A percentile compares a stretch with the other conserved stretches of the same genome.
phyloP scores from a whole-genome alignment of 2,329 filamentous ascomycete species.

The Diaporthe sp. region DNA sequence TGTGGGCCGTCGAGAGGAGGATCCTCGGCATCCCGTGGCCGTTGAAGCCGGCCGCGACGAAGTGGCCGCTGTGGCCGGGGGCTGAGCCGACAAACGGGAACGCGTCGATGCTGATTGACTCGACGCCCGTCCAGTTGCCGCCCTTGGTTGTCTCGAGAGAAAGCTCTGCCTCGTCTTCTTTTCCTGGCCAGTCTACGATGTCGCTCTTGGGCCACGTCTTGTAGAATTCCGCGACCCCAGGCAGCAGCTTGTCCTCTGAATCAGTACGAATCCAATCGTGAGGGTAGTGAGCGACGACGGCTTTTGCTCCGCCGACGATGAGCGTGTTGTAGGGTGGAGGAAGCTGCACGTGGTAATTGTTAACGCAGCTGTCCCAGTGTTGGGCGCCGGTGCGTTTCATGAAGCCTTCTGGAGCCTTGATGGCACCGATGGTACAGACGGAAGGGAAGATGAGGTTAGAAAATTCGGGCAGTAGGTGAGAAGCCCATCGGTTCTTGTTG shows the following conservation, averaged over 20 bases:
- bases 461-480: slow-evolving; percentile 42
- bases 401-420: slow-evolving; percentile 49
- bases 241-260: slow-evolving; percentile 47
- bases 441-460: slow-evolving; percentile 40
- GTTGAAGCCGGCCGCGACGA: slow-evolving; percentile 47
- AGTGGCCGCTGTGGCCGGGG: slow-evolving; percentile 46
- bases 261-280: slow-evolving; percentile 45
- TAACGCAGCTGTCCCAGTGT: slow-evolving; percentile 49
- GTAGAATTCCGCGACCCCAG: slow-evolving; percentile 48
- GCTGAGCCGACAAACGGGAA: slow-evolving; percentile 49
- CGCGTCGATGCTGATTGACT: slow-evolving; percentile 39
- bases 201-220: slow-evolving; percentile 48
- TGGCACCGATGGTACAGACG: slow-evolving; percentile 45
- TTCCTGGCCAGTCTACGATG: slow-evolving; percentile 45
- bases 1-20: slow-evolving; percentile 48
- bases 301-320: slow-evolving; percentile 48
- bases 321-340: slow-evolving; percentile 50
- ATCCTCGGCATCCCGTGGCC: slow-evolving; percentile 52
- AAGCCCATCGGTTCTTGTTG: slow-evolving; percentile 41
- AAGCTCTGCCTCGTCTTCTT: slow-evolving; percentile 43
- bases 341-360: slow-evolving; percentile 52
- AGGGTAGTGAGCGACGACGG: slow-evolving; percentile 47
- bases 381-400: slow-evolving; percentile 50
- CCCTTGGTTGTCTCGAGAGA: slow-evolving; percentile 44
- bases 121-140: slow-evolving; percentile 49